Conservation (phyloP, 2,329 filamentous ascomycete species). For the Diplodia scrobiculata region DNA sequence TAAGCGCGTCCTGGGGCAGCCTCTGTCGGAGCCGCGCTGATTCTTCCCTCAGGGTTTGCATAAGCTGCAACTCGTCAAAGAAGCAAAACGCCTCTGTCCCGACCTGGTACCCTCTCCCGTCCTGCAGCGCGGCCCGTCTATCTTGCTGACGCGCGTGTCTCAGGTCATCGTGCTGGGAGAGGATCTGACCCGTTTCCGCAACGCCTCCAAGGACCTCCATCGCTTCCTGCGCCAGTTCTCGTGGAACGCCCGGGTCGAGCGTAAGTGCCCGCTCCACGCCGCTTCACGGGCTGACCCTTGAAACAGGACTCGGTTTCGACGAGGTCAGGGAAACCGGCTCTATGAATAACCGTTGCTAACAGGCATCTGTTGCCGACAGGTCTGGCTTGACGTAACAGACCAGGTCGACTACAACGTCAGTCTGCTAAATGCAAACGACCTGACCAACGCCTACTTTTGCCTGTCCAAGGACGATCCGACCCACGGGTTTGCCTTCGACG, state of each 20-base stretch:
- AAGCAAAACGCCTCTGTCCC: conserved; percentile 78
- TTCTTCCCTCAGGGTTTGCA: conserved; percentile 54
- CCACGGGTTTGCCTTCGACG: conserved; percentile 77
- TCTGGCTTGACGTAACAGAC: conserved; percentile 80
- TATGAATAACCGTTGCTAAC: conserved; percentile 19
- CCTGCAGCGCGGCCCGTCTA: conserved; percentile 15
- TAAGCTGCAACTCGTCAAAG: conserved; percentile 83
- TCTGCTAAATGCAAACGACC: conserved; percentile 67
- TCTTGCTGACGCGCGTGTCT: conserved; percentile 24
- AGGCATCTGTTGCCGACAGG: conserved; percentile 40
- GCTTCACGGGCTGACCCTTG: neutral
- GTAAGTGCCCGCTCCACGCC: neutral
- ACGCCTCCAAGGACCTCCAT: conserved; percentile 81
- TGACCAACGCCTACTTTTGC: conserved; percentile 75
- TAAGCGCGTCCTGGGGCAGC: conserved; percentile 33
- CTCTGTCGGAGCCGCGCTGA: conserved; percentile 33
- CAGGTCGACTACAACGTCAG: conserved; percentile 79
- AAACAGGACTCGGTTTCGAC: conserved; percentile 73
- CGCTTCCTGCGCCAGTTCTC: conserved; percentile 70
- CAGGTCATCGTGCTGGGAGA: conserved; percentile 77
- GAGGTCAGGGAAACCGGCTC: conserved; percentile 60
- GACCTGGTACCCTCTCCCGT: conserved; percentile 56
- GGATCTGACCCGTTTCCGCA: conserved; percentile 70
- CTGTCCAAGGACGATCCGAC: conserved; percentile 73
- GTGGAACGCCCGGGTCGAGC: conserved; percentile 77